These are phyloP conservation scores for Leishmania gerbilli DNA, from an alignment of 208 protist genomes.

Conservation along the genomic window DNA sequence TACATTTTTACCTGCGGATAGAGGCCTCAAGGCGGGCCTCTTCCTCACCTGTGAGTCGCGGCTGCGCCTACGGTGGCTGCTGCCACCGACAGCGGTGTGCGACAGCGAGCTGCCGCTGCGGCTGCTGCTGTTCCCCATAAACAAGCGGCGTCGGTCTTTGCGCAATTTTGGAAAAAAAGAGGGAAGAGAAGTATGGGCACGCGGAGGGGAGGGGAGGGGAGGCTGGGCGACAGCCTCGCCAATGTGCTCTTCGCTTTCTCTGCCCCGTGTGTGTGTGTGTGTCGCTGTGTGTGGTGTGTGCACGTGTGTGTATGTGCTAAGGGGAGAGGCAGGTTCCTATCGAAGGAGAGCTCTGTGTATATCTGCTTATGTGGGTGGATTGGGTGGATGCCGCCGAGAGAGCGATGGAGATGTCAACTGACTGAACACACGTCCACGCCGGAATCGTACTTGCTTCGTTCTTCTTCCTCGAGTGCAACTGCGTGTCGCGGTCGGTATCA, in stretches of 20 bases:
- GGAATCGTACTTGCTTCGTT: background rate
- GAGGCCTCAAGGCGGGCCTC: background rate
- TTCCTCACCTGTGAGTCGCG: background rate
- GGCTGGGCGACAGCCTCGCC: background rate
- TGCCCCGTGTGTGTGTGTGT: background rate
- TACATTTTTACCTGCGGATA: background rate
- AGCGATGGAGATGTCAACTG: background rate
- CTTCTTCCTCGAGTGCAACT: background rate
- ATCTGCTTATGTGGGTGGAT: background rate
- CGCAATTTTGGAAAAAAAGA: background rate
- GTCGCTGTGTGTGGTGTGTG: constrained; percentile 3
- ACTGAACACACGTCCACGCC: background rate
- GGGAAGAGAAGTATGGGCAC: background rate
- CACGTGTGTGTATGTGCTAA: background rate
- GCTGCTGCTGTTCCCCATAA: constrained; percentile 8
- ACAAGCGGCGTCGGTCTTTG: background rate
- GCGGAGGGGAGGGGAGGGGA: too few species aligned
- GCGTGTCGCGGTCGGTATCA: background rate
- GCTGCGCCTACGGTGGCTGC: background rate
- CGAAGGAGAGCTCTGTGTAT: background rate
- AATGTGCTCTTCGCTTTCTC: background rate
- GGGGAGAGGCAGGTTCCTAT: background rate
- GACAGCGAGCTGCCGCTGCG: background rate
- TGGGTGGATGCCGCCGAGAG: background rate
- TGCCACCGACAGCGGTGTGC: background rate